Evolutionary conservation across 768 basidiomycete species (phyloP).

Genomic region (Boletus barrowsii): DNA sequence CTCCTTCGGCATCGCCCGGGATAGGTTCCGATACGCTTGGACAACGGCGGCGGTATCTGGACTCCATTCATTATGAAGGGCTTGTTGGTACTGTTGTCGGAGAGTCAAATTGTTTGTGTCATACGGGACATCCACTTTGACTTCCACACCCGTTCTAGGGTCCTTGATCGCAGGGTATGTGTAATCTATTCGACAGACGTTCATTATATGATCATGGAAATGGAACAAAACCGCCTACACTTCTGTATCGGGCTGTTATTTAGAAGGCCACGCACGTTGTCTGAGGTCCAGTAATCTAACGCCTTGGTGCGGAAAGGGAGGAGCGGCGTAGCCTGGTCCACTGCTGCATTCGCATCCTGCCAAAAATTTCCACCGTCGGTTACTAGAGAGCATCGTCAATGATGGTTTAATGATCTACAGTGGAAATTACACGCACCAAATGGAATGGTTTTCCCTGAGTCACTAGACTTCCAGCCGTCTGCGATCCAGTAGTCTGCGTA

Average conservation of each 20-base stretch:
- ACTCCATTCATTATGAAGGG: conserved; percentile 6
- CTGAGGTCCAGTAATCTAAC: conserved; percentile 16
- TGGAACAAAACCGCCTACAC: conserved; percentile 1
- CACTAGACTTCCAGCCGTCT: conserved; percentile 7
- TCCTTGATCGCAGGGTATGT: conserved; percentile 19
- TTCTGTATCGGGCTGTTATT: neutral
- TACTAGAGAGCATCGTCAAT: neutral
- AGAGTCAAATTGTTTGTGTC: neutral
- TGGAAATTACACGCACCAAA: conserved; percentile 7
- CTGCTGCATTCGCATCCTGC: neutral
- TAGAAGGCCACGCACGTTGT: conserved; percentile 4
- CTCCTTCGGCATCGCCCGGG: neutral
- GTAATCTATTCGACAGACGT: conserved; percentile 9
- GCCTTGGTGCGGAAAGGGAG: conserved; percentile 11
- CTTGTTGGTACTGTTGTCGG: conserved; percentile 4
- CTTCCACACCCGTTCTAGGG: neutral
- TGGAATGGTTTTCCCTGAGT: neutral
- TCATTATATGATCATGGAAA: neutral
- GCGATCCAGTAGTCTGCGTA: conserved; percentile 17
- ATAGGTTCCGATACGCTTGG: neutral
- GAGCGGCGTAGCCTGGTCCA: neutral
- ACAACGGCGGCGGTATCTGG: neutral
- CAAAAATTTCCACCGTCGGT: neutral
- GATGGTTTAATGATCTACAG: neutral
- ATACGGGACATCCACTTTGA: conserved; percentile 16